These are phyloP conservation scores for Vinca minor DNA, from an alignment of 257 asterid genomes.

Conservation along the genomic window DNA sequence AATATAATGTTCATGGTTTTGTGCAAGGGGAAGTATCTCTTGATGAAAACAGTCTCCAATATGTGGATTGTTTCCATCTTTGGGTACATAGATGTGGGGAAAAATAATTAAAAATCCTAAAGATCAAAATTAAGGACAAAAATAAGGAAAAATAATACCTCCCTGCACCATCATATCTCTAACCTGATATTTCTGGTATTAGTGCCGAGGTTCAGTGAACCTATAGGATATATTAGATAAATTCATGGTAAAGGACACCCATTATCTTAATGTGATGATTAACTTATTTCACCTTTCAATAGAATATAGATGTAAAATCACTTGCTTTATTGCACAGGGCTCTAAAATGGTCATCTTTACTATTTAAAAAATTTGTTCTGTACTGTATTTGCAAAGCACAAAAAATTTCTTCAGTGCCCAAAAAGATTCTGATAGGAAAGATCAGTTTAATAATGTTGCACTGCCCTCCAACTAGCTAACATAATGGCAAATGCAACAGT, in stretches of 20 bases:
- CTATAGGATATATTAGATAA: conserved; percentile 13
- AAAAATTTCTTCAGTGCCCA: conserved; percentile 32
- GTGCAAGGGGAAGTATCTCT: too few relatives aligned
- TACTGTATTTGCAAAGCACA: conserved; percentile 42
- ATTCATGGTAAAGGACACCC: conserved; percentile 7
- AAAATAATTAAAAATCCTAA: neutral
- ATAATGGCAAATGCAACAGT: too few relatives aligned
- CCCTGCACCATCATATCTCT: too few relatives aligned
- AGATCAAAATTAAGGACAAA: neutral
- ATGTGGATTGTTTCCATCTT: neutral
- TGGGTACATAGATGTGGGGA: neutral
- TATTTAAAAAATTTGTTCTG: conserved; percentile 21
- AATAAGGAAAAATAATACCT: too few relatives aligned
- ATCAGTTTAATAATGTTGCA: conserved; percentile 25
- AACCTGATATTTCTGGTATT: conserved; percentile 19
- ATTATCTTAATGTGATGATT: conserved; percentile 9
- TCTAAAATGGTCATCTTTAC: conserved; percentile 30
- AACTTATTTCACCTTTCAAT: conserved; percentile 15
- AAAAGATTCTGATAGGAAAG: conserved; percentile 40
- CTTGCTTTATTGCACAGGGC: conserved; percentile 40
- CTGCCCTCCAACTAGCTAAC: conserved; percentile 38
- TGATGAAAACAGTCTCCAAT: neutral
- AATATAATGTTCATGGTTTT: neutral
- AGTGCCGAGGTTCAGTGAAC: conserved; percentile 22
- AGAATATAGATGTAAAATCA: conserved; percentile 11